Evolutionary conservation across 768 basidiomycete species (phyloP).

Genomic region (Paxillus ammoniavirescens): DNA sequence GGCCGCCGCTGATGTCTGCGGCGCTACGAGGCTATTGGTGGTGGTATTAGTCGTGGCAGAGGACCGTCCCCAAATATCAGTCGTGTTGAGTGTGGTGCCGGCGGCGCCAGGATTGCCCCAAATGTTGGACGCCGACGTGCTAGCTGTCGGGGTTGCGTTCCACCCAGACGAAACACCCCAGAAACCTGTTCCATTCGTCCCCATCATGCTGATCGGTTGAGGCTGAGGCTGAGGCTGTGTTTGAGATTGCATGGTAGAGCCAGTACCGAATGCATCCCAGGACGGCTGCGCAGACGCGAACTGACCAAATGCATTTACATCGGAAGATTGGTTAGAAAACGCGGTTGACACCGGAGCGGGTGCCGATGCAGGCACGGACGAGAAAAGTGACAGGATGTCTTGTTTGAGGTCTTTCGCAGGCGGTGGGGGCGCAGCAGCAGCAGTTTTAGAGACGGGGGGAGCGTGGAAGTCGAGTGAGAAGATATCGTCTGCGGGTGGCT

Average conservation of each 20-base stretch:
- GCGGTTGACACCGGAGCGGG: constrained; percentile 13
- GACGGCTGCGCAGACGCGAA: constrained; percentile 27
- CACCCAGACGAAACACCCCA: constrained; percentile 74
- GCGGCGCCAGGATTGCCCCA: constrained; percentile 33
- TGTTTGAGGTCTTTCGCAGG: constrained; percentile 75
- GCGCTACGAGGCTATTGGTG: constrained; percentile 33
- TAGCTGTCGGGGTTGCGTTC: constrained; percentile 35
- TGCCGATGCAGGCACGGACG: constrained; percentile 37
- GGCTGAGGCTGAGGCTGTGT: constrained; percentile 22
- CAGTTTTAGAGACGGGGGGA: constrained; percentile 34
- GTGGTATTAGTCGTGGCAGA: constrained; percentile 30
- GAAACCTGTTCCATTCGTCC: constrained; percentile 48
- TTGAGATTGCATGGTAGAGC: constrained; percentile 18
- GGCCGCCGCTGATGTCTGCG: constrained; percentile 30
- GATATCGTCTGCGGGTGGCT: constrained; percentile 56
- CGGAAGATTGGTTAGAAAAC: constrained; percentile 21
- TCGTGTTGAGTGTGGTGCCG: constrained; percentile 35
- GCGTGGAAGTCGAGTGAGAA: constrained; percentile 87
- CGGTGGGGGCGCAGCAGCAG: constrained; percentile 24
- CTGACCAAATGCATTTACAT: constrained; percentile 36
- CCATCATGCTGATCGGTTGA: constrained; percentile 51
- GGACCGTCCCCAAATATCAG: constrained; percentile 58
- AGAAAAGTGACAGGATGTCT: constrained; percentile 84
- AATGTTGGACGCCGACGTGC: constrained; percentile 28
- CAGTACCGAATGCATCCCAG: constrained; percentile 27